A percentile compares a stretch with the other conserved stretches of the same genome.
These are phyloP conservation scores for Dionaea muscipula DNA, from an alignment of 179 eudicot genomes.

Conservation along the genomic window DNA sequence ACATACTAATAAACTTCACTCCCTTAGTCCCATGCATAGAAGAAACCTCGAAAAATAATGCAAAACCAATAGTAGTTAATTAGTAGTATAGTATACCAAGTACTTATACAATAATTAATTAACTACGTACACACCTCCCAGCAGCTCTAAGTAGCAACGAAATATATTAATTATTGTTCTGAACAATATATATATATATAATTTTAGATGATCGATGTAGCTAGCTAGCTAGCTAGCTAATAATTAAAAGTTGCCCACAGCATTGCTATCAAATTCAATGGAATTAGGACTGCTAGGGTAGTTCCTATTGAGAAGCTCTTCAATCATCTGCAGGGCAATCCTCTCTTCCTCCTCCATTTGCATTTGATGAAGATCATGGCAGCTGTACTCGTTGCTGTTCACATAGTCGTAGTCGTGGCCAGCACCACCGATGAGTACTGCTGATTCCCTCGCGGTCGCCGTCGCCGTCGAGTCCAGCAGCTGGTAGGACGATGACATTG, in stretches of 20 bases:
- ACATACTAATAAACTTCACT: too few species aligned
- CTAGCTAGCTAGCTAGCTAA: too few species aligned
- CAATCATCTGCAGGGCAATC: conserved; percentile 79
- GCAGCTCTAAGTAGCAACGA: background rate
- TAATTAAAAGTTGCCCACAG: background rate
- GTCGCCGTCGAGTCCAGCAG: too few species aligned
- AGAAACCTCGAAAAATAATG: too few species aligned
- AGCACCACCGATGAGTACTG: conserved; percentile 11
- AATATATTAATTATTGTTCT: too few species aligned
- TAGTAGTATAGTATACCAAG: too few species aligned
- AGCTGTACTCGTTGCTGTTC: background rate
- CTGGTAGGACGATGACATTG: background rate
- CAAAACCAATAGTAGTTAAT: too few species aligned
- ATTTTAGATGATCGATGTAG: background rate
- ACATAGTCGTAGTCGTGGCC: background rate
- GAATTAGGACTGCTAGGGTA: conserved; percentile 8
- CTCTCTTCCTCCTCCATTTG: conserved; percentile 55
- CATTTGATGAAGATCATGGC: background rate
- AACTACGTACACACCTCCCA: too few species aligned
- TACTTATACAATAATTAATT: too few species aligned
- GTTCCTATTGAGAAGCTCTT: conserved; percentile 45
- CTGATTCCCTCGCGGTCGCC: too few species aligned
- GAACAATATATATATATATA: background rate
- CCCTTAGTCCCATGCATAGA: too few species aligned
- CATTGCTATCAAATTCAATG: conserved; percentile 5